Evolutionary conservation across 108 stramenopile species (phyloP).

Genomic region (Asterionellopsis glacialis): DNA sequence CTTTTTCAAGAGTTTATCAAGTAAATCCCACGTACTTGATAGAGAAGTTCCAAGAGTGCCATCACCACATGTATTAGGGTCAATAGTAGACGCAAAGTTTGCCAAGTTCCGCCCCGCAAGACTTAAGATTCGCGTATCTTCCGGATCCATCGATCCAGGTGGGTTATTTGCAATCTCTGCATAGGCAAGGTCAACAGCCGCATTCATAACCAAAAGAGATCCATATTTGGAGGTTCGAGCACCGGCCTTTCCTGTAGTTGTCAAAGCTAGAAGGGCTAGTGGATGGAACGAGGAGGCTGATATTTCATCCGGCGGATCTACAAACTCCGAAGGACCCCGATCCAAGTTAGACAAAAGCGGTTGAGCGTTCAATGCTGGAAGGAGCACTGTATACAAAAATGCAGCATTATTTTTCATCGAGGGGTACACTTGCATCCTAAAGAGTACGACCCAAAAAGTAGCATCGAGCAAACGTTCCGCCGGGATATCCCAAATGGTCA

Average conservation of each 20-base stretch:
- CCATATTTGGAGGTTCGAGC: constrained; percentile 61
- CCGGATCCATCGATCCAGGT: constrained; percentile 81
- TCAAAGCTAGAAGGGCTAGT: constrained; percentile 70
- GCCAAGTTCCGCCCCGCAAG: constrained; percentile 81
- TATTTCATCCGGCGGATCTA: constrained; percentile 53
- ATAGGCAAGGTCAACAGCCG: constrained; percentile 82
- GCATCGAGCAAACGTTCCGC: constrained; percentile 65
- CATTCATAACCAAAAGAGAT: constrained; percentile 70
- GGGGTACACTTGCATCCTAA: constrained; percentile 90
- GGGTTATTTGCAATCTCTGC: constrained; percentile 67
- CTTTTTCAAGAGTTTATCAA: constrained; percentile 73
- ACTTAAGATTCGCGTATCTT: constrained; percentile 84
- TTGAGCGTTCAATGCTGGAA: constrained; percentile 75
- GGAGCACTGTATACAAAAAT: constrained; percentile 80
- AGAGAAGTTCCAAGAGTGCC: constrained; percentile 61
- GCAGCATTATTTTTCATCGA: constrained; percentile 72
- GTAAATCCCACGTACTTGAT: constrained; percentile 76
- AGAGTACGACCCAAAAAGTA: constrained; percentile 85
- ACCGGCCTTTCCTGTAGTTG: constrained; percentile 59
- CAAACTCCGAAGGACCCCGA: constrained; percentile 71
- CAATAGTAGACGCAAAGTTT: constrained; percentile 76
- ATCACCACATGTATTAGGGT: constrained; percentile 58
- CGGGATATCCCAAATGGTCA: constrained; percentile 88
- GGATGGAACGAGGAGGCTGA: constrained; percentile 70
- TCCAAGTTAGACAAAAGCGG: constrained; percentile 81